Evolutionary conservation across 2,329 filamentous ascomycete species (phyloP).

Genomic region (Claviceps citrina): DNA sequence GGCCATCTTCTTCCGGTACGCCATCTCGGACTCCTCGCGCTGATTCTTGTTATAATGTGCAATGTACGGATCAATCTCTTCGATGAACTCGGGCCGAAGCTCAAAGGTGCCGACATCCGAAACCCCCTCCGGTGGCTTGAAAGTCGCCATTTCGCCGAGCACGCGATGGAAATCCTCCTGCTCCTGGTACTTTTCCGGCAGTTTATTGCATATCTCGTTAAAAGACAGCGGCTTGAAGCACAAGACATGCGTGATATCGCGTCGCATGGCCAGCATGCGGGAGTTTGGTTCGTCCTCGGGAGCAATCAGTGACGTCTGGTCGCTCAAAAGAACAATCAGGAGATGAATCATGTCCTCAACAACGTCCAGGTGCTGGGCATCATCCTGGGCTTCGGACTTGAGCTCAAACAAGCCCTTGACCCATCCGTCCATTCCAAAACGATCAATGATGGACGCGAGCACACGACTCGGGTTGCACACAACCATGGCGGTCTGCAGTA

Average conservation of each 20-base stretch:
- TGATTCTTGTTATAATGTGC: conserved; percentile 96
- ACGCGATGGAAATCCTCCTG: conserved; percentile 76
- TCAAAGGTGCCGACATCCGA: conserved; percentile 91
- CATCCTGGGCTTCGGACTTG: conserved; percentile 63
- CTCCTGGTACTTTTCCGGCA: conserved; percentile 81
- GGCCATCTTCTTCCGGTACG: conserved; percentile 75
- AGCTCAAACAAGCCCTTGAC: conserved; percentile 66
- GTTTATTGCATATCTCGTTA: conserved; percentile 72
- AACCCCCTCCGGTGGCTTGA: conserved; percentile 78
- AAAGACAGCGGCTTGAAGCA: conserved; percentile 95
- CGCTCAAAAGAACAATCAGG: conserved; percentile 77
- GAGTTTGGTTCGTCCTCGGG: conserved; percentile 49
- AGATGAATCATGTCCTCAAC: conserved; percentile 93
- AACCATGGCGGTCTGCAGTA: conserved; percentile 81
- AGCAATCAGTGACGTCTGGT: conserved; percentile 65
- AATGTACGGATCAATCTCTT: conserved; percentile 87
- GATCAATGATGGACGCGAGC: conserved; percentile 76
- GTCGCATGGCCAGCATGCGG: conserved; percentile 57
- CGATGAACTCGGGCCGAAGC: conserved; percentile 69
- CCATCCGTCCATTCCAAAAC: conserved; percentile 80
- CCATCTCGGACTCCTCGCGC: conserved; percentile 81
- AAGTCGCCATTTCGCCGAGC: conserved; percentile 74
- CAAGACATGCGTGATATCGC: conserved; percentile 82
- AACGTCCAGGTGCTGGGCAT: conserved; percentile 76
- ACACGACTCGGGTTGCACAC: conserved; percentile 71